Percentiles rank a stretch among this genome's conserved stretches.
phyloP scores from a whole-genome alignment of 441 rosid species.

The Metrosideros polymorpha region DNA sequence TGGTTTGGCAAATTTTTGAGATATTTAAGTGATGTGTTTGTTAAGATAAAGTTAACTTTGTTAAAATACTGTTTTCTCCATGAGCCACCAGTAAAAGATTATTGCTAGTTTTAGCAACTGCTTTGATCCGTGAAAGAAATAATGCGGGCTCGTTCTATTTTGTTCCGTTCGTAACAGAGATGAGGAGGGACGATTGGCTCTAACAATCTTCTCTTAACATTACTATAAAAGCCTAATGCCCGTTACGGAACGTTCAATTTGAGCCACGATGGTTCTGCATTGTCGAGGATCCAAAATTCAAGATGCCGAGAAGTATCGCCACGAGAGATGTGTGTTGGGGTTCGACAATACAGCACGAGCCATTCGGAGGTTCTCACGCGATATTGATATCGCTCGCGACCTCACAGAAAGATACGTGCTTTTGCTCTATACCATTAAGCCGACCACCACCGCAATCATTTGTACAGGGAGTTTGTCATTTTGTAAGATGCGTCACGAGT shows the following conservation, averaged over 20 bases:
- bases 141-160: neutral
- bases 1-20: neutral
- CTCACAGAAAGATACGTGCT: neutral
- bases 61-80: neutral
- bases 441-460: too few relatives aligned
- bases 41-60: neutral
- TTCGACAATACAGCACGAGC: fast-evolving
- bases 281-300: neutral
- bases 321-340: neutral
- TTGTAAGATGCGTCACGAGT: neutral
- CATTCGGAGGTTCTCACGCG: fast-evolving
- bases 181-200: neutral
- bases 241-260: neutral
- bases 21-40: neutral
- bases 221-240: too few relatives aligned
- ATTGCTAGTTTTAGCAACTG: neutral
- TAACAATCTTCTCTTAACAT: neutral
- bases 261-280: neutral
- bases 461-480: neutral
- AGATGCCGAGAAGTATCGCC: neutral
- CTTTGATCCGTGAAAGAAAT: neutral
- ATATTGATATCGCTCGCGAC: fast-evolving
- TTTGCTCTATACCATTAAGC: too few relatives aligned
- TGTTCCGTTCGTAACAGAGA: neutral
- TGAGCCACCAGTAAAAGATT: neutral